Evolutionary conservation across 805 yeast genomes (phyloP), one percentile per base, ranked within the genome.

Genomic region (Kuraishia floccosa): DNA sequence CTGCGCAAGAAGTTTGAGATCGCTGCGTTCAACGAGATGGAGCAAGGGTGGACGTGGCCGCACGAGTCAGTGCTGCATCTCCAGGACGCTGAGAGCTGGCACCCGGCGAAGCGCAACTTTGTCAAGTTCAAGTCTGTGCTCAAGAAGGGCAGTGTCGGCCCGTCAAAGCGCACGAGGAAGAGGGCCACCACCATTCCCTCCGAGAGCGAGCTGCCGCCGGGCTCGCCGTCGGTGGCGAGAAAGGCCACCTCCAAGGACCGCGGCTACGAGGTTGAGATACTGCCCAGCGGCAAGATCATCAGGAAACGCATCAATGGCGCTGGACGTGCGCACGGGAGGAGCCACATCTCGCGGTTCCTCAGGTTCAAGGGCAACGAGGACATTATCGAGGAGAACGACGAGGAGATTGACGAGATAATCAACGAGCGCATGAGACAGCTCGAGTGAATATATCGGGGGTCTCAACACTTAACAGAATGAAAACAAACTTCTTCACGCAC

Each of bases 261-360:
- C 25, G 39, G 52, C 27, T 66, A 59, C 41, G 67, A 59, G 6
- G 63, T 60, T 27, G 89, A 78, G 40, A 55, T 75, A 28, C 60
- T 82, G 35, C 93, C 93, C 1, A 76, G 87, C 48, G 93, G 94
- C 23, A 71, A 76, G 38, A 54, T 72, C 11, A 60, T 81, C 15
- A 67, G 63, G 56, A 49, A 56, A 16, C 22, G 31, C 15, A 17
- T 28, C 29, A 15, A 18, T n/a, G 9, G 30, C 10, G 29, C 26
- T 18, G 4, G n/a, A 9, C 10, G 20, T 15, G 28, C n/a, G n/a
- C 5, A 13, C 28, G 16, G 31, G 14, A 7, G 28, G n/a, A 26
- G 18, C 7, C 28, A 20, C 11, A n/a, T 14, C n/a, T n/a, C 19
- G 8, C 28, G 15, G 12, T 16, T 13, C 4, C 16, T 13, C 23